These are phyloP conservation scores for Oryza brachyantha DNA, from an alignment of 176 grass and related monocot genomes.

Conservation along the genomic window DNA sequence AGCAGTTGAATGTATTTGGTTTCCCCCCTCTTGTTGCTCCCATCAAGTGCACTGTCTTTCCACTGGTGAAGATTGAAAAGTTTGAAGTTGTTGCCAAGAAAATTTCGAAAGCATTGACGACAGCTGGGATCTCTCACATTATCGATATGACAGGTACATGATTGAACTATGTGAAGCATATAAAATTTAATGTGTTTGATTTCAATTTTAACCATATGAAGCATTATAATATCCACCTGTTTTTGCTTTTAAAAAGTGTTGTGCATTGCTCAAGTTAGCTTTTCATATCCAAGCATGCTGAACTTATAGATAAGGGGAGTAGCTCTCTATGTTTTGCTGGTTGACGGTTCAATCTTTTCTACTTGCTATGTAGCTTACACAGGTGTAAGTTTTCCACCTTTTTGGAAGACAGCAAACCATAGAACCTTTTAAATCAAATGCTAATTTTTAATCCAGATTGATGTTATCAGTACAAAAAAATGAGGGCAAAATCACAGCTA, in stretches of 20 bases:
- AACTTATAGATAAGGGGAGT: conserved; percentile 4
- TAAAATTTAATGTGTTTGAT: not conserved
- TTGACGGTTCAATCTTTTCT: not conserved
- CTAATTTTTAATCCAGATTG: conserved; percentile 3
- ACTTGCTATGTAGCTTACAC: not conserved
- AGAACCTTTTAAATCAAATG: not conserved
- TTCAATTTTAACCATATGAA: conserved; percentile 9
- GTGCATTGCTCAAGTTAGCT: not conserved
- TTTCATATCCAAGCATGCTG: not conserved
- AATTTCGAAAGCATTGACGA: conserved; percentile 71
- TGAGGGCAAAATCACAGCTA: too few relatives aligned
- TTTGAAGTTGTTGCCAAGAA: conserved; percentile 77
- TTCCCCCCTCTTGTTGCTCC: conserved; percentile 85
- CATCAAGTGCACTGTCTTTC: conserved; percentile 89
- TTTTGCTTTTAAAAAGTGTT: not conserved
- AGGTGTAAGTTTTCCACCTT: not conserved
- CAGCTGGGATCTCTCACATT: conserved; percentile 75
- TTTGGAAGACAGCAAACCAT: not conserved
- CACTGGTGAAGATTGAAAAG: conserved; percentile 70
- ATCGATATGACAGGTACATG: conserved; percentile 79
- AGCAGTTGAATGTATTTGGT: conserved; percentile 80
- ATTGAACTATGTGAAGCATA: not conserved
- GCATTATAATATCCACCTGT: not conserved
- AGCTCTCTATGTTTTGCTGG: not conserved
- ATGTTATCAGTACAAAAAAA: not conserved